Base-by-base conservation (phyloP, 371 early-diverging fungal species). In the Chytridium lagenaria region DNA sequence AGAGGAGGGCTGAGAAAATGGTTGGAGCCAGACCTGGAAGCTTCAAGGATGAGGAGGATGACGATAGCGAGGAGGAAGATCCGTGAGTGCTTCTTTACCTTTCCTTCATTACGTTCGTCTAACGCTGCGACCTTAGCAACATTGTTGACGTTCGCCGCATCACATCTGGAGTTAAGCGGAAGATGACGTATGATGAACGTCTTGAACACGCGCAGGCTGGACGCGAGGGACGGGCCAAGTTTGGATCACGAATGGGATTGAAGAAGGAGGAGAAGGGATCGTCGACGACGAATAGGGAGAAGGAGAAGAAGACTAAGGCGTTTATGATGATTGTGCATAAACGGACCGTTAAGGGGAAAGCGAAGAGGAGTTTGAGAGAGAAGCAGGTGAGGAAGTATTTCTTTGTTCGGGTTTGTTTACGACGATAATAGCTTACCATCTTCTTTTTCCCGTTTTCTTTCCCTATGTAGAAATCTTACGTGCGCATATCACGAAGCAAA, bases 251-350 rank as follows among this genome's bases (percentile, higher is more conserved):
- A 76, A 95, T 91, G 88, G 93, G 93, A 74, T 88, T 88, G 67
- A 86, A 89, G 74, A 96, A 95, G 59, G 59, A 88, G 90, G 70
- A 88, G 90, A 66, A 91, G 90, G 80, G 84, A 57, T 77, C 76
- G 10, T 71, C 68, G 39, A 73, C 70, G 28, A 69, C 73, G 15
- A 73, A 68, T 71, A 22, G 69, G 78, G 95, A 95, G 75, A 98
- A 97, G 90, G 77, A 91, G 73, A 93, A 93, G 85, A 93, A 92
- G 71, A 81, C 68, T 73, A 98, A 98, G 92, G 89, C 91, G 80
- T 94, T 91, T 76, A 90, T 90, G 87, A 98, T 98, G 99, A 87
- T 98, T 67, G 87, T 93, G 44, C 98, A 98, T 84, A 96, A 96
- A 83, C 87, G 88, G 61, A 84, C 88, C 55, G 92, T 94, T 19